A percentile compares a stretch with the other conserved stretches of the same genome.
phyloP scores from a whole-genome alignment of 176 grass and related monocot species.

The Triticum dicoccoides region DNA sequence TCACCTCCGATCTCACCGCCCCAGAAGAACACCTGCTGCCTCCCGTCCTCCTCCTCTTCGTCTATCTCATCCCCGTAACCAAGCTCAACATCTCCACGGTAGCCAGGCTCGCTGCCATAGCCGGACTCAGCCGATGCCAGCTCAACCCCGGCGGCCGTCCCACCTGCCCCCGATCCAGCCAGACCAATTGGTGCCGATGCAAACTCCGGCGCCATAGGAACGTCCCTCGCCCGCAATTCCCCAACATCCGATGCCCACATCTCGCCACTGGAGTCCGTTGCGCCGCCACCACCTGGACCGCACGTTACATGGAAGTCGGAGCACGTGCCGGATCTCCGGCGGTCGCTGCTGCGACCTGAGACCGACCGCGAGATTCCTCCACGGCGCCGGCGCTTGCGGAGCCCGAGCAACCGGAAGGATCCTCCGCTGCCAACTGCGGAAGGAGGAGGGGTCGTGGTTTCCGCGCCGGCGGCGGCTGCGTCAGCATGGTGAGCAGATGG shows the following conservation, averaged over 20 bases:
- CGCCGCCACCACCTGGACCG: constrained; percentile 55
- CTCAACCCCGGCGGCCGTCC: constrained; percentile 21
- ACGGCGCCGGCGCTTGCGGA: constrained; percentile 58
- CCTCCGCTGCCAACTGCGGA: constrained; percentile 47
- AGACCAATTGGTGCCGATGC: constrained; percentile 22
- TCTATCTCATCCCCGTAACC: constrained; percentile 77
- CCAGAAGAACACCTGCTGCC: constrained; percentile 69
- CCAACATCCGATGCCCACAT: constrained; percentile 82
- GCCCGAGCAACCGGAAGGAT: constrained; percentile 56
- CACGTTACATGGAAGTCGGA: constrained; percentile 66
- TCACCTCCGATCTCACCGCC: constrained; percentile 65
- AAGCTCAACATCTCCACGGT: constrained; percentile 76
- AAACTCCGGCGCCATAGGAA: constrained; percentile 48
- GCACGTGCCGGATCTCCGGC: constrained; percentile 73
- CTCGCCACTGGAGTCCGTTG: constrained; percentile 80
- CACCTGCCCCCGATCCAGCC: constrained; percentile 24
- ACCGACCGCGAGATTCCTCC: constrained; percentile 63
- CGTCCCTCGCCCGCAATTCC: constrained; percentile 68
- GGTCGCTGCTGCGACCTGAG: constrained; percentile 78
- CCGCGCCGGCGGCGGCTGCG: not conserved
- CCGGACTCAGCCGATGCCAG: constrained; percentile 55
- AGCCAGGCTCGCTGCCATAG: constrained; percentile 77
- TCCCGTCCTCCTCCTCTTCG: constrained; percentile 70
- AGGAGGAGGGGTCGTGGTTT: constrained; percentile 37
- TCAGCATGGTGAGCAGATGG: constrained; percentile 30